These are phyloP conservation scores for Sarcocystis neurona DNA, from an alignment of 169 alveolate species.

Conservation along the genomic window DNA sequence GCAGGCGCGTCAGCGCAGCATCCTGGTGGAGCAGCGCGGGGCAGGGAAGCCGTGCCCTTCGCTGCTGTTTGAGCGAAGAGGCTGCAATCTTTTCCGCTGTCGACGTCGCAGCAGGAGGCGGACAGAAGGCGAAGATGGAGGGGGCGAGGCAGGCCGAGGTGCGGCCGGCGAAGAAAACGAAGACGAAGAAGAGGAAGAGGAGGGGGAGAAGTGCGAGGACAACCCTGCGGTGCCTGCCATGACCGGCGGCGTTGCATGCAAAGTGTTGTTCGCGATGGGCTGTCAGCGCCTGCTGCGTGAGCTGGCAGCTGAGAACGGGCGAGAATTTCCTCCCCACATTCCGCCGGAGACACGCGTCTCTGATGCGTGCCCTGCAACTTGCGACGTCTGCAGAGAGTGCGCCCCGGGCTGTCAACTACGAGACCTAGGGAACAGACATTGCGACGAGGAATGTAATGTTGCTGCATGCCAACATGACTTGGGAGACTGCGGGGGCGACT, in stretches of 20 bases:
- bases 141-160: not conserved
- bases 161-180: too few relatives aligned
- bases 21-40: conserved; percentile 59
- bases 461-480: conserved; percentile 72
- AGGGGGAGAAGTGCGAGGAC: conserved; percentile 71
- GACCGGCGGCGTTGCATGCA: conserved; percentile 71
- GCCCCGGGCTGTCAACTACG: conserved; percentile 76
- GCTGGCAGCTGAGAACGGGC: conserved; percentile 68
- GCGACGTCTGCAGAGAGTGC: conserved; percentile 70
- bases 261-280: conserved; percentile 72
- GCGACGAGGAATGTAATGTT: conserved; percentile 73
- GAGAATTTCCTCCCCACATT: conserved; percentile 67
- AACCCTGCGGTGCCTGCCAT: conserved; percentile 67
- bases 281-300: conserved; percentile 68
- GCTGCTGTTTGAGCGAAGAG: conserved; percentile 40
- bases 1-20: conserved; percentile 66
- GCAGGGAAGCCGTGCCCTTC: conserved; percentile 48
- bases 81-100: conserved; percentile 67
- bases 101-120: too few relatives aligned
- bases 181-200: too few relatives aligned
- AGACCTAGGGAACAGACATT: conserved; percentile 73
- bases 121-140: too few relatives aligned
- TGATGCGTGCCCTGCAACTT: conserved; percentile 63
- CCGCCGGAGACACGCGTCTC: conserved; percentile 56
- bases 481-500: conserved; percentile 76